Conservation (phyloP, 2,329 filamentous ascomycete genomes). For the Exutisphaerella laricina region DNA sequence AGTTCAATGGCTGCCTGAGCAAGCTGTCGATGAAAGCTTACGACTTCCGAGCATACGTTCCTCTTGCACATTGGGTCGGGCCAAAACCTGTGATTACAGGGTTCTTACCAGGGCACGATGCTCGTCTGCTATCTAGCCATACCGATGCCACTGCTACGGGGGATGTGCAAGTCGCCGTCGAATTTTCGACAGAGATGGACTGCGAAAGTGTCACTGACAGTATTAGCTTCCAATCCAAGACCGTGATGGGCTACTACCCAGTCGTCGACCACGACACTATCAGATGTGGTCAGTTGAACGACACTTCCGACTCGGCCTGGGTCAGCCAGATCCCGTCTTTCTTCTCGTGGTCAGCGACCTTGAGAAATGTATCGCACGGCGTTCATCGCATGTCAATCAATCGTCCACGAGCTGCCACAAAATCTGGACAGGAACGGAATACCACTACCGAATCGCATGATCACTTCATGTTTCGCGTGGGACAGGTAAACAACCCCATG, state of each 20-base stretch:
- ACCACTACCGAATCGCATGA: conserved; percentile 47
- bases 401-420: conserved; percentile 44
- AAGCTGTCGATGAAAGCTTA: conserved; percentile 48
- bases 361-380: conserved; percentile 54
- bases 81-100: conserved; percentile 54
- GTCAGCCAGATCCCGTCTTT: conserved; percentile 47
- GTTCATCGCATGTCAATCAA: conserved; percentile 52
- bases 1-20: conserved; percentile 50
- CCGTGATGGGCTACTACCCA: conserved; percentile 40
- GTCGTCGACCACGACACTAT: conserved; percentile 42
- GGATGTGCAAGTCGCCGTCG: conserved; percentile 45
- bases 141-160: conserved; percentile 29
- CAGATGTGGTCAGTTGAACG: conserved; percentile 35
- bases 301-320: conserved; percentile 4
- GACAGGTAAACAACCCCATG: conserved; percentile 52
- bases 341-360: conserved; percentile 50
- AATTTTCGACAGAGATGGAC: conserved; percentile 56
- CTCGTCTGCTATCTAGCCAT: conserved; percentile 48
- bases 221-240: conserved; percentile 49
- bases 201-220: conserved; percentile 48
- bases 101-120: conserved; percentile 55
- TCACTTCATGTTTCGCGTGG: conserved; percentile 56
- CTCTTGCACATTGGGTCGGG: conserved; percentile 42
- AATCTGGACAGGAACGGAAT: conserved; percentile 30
- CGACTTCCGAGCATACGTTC: conserved; percentile 55